Conservation (phyloP, 2,329 filamentous ascomycete species). For the Fusarium solani-melongenae region DNA sequence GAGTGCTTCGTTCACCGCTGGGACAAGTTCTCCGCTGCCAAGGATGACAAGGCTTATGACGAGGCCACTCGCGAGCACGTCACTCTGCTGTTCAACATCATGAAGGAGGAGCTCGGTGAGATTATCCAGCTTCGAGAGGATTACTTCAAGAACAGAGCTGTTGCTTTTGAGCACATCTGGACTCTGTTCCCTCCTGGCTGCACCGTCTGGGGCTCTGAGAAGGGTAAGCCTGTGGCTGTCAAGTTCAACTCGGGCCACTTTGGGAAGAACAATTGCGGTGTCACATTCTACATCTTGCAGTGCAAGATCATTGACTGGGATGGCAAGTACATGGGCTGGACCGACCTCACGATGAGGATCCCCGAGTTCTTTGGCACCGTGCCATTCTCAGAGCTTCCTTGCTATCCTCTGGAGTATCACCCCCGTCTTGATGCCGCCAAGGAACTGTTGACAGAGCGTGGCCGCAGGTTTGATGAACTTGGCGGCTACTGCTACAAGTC, state of each 20-base stretch:
- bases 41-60: slow-evolving; percentile 55
- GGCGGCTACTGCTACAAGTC: slow-evolving; percentile 61
- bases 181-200: slow-evolving; percentile 63
- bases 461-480: slow-evolving; percentile 57
- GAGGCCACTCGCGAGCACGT: slow-evolving; percentile 57
- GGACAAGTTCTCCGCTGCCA: slow-evolving; percentile 57
- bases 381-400: slow-evolving; percentile 55
- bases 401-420: slow-evolving; percentile 59
- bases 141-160: slow-evolving; percentile 63
- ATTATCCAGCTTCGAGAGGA: slow-evolving; percentile 62
- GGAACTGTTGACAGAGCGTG: slow-evolving; percentile 52
- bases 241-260: slow-evolving; percentile 53
- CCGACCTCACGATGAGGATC: slow-evolving; percentile 49
- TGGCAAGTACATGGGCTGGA: slow-evolving; percentile 59
- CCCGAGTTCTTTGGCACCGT: slow-evolving; percentile 56
- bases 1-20: slow-evolving; percentile 75
- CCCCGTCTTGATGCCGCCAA: slow-evolving; percentile 50
- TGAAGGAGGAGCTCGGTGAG: slow-evolving; percentile 63
- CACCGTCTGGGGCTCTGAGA: slow-evolving; percentile 52
- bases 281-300: slow-evolving; percentile 52
- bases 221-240: slow-evolving; percentile 53
- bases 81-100: slow-evolving; percentile 57
- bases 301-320: slow-evolving; percentile 60
- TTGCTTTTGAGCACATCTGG: slow-evolving; percentile 65
- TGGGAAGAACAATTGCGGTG: slow-evolving; percentile 51